Percentiles rank a stretch among this genome's conserved stretches.
These are phyloP conservation scores for Fusarium continuum DNA, from an alignment of 2,329 filamentous ascomycete species.

Conservation along the genomic window DNA sequence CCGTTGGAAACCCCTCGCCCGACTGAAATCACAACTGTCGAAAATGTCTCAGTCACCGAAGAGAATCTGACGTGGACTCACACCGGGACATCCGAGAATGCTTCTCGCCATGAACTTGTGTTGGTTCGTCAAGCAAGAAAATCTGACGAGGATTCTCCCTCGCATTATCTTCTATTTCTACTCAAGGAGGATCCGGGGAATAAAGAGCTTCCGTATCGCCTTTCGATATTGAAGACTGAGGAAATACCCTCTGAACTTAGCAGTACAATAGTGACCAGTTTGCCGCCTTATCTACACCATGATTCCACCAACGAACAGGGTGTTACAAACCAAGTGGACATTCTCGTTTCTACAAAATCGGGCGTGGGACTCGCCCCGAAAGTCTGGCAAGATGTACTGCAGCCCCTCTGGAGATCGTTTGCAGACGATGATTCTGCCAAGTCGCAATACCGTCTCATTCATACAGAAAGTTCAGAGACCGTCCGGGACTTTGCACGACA, in stretches of 20 bases:
- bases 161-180: slow-evolving; percentile 50
- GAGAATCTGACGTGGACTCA: slow-evolving; percentile 44
- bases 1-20: neutral
- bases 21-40: slow-evolving; percentile 3
- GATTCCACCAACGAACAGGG: slow-evolving; percentile 29
- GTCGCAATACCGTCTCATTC: slow-evolving; percentile 53
- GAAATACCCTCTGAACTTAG: slow-evolving; percentile 51
- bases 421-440: slow-evolving; percentile 24
- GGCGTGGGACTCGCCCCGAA: slow-evolving; percentile 66
- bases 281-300: slow-evolving; percentile 52
- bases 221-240: slow-evolving; percentile 44
- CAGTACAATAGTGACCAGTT: slow-evolving; percentile 47
- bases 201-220: slow-evolving; percentile 39
- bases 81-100: slow-evolving; percentile 15
- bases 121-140: slow-evolving; percentile 36
- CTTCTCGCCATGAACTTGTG: slow-evolving; percentile 43
- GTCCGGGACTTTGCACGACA: slow-evolving; percentile 69
- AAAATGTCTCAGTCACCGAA: slow-evolving; percentile 37
- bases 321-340: slow-evolving; percentile 56
- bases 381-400: slow-evolving; percentile 66
- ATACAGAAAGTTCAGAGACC: slow-evolving; percentile 70
- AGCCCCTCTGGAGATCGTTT: slow-evolving; percentile 62
- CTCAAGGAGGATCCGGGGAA: slow-evolving; percentile 49
- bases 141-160: neutral
- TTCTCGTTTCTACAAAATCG: slow-evolving; percentile 74